A percentile compares a stretch with the other conserved stretches of the same genome.
Conservation (phyloP, 2,329 filamentous ascomycete species). For the Fusarium humuli region DNA sequence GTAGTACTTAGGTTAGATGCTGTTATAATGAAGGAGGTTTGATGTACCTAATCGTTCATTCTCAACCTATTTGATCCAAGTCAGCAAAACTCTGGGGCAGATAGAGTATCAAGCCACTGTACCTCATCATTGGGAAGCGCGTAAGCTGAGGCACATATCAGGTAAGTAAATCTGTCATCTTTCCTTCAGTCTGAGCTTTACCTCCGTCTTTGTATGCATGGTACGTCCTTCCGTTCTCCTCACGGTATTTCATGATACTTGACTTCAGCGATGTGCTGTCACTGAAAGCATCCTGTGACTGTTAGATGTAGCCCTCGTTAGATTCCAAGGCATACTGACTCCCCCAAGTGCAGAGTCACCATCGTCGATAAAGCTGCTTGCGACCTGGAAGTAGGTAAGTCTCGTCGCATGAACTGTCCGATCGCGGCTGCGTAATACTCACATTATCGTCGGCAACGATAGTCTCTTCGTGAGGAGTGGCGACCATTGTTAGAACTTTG, state of each 20-base stretch:
- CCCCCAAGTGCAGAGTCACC: slow-evolving; percentile 1
- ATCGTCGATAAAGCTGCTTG: background rate
- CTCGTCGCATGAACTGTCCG: background rate
- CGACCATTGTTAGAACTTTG: background rate
- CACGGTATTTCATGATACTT: background rate
- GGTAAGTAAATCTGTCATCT: no score
- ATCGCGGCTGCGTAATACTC: background rate
- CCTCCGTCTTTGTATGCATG: slow-evolving; percentile 14
- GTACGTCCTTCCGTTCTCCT: slow-evolving; percentile 13
- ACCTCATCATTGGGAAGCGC: slow-evolving; percentile 33
- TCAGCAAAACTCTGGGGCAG: background rate
- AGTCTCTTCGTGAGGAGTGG: background rate
- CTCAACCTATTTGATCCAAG: background rate
- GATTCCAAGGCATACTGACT: background rate
- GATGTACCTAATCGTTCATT: slow-evolving; percentile 25
- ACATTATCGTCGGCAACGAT: background rate
- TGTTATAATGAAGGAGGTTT: no score
- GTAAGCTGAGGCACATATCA: slow-evolving; percentile 7
- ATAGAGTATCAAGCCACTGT: background rate
- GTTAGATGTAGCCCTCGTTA: background rate
- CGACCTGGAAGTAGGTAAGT: background rate
- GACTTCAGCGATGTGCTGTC: slow-evolving; percentile 1
- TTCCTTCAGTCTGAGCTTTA: background rate
- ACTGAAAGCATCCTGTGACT: background rate
- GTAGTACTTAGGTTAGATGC: rapidly evolving